Conservation (phyloP, 805 yeast genomes). For the Yarrowia osloensis region DNA sequence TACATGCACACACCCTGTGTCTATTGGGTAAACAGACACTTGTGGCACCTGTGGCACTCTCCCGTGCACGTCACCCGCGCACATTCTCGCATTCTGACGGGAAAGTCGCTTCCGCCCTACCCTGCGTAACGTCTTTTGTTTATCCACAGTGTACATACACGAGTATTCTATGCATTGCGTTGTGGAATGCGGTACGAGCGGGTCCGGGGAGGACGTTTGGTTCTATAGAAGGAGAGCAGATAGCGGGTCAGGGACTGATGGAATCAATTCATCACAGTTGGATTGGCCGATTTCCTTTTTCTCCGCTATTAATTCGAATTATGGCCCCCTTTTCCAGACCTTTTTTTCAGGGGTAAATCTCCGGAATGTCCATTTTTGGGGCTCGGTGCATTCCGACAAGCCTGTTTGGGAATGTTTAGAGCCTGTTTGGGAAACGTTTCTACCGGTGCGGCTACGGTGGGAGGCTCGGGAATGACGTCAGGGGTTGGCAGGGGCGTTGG, state of each 20-base stretch:
- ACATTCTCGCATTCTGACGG: not conserved
- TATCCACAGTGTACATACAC: conserved; percentile 4
- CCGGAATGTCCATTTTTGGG: conserved; percentile 3
- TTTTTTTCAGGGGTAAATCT: not conserved
- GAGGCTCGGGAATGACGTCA: conserved; percentile 27
- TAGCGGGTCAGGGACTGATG: not conserved
- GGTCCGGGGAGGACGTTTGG: not conserved
- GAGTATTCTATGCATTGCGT: conserved; percentile 19
- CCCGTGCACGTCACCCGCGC: not conserved
- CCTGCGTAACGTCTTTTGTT: conserved; percentile 26
- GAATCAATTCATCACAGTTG: not conserved
- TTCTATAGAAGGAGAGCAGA: not conserved
- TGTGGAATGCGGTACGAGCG: not conserved
- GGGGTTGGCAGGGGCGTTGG: conserved; percentile 18
- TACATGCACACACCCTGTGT: not conserved
- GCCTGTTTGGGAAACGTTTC: conserved; percentile 28
- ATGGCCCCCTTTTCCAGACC: too few relatives aligned
- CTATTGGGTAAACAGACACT: not conserved
- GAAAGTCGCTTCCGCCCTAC: conserved; percentile 1
- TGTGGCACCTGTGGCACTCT: too few relatives aligned
- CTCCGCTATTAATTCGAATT: not conserved
- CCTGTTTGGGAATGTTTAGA: not conserved
- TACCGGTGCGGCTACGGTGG: conserved; percentile 8
- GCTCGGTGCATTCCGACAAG: conserved; percentile 8
- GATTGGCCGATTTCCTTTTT: not conserved